Evolutionary conservation across 495 filamentous ascomycete species (phyloP).

Genomic region (Penicillium lagena): DNA sequence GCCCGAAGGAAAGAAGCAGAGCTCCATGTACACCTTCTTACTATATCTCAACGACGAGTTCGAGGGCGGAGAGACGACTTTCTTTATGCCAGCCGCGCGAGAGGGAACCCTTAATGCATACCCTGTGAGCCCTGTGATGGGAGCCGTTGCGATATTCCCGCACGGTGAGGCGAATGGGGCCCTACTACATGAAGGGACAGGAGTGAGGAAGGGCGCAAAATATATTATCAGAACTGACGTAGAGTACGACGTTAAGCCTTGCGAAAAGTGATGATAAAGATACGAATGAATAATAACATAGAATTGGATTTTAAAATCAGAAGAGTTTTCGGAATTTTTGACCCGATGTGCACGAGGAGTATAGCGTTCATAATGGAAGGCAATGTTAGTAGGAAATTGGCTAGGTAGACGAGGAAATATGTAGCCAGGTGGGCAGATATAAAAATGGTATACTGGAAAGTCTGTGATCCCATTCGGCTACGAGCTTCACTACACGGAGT

Average conservation of each 20-base stretch:
- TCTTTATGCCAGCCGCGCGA: constrained; percentile 28
- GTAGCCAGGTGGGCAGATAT: no score
- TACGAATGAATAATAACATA: not conserved
- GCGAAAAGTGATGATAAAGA: constrained; percentile 1
- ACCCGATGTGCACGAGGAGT: no score
- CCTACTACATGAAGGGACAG: constrained; percentile 32
- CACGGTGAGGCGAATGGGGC: constrained; percentile 34
- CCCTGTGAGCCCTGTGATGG: constrained; percentile 34
- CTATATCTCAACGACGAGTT: constrained; percentile 36
- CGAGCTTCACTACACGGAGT: no score
- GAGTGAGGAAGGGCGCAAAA: constrained; percentile 31
- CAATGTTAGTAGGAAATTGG: no score
- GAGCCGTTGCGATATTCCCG: constrained; percentile 32
- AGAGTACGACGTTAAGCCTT: constrained; percentile 33
- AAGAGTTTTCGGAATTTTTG: no score
- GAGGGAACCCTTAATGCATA: constrained; percentile 33
- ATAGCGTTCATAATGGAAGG: no score
- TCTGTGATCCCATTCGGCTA: no score
- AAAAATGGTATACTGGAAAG: no score
- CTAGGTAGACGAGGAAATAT: no score
- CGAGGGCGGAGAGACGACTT: constrained; percentile 35
- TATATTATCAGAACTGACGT: constrained; percentile 36
- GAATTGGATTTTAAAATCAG: not conserved
- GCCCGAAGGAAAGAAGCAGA: constrained; percentile 26
- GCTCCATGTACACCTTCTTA: constrained; percentile 37